Base-by-base conservation (phyloP, 176 grass and related monocot genomes). In the Oryza glumipatula region DNA sequence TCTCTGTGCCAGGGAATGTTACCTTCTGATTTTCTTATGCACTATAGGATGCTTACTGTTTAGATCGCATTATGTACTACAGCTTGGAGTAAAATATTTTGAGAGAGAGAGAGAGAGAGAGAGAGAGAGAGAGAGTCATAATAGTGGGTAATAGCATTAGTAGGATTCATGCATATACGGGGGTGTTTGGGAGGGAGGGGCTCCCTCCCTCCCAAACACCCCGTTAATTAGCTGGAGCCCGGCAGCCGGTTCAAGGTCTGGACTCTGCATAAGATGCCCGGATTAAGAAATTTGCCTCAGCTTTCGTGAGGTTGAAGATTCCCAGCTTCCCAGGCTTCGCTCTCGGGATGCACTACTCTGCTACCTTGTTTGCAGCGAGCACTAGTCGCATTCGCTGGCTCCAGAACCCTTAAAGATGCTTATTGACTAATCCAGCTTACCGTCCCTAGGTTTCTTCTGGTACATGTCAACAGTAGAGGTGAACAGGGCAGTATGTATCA, bases 221-320 rank as follows among this genome's bases (percentile, higher is more conserved):
- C 26, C 26, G 26, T 26, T n/a, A 38, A 38, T 38, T 38, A 63
- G 58, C 58, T 63, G 58, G n/a, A 63, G 21, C 21, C 21, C 3
- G n/a, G 28, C 19, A 7, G 58, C 22, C 44, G 22, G 45, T 12
- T 67, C 56, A 83, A 81, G 85, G 43, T 35, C n/a, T 64, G 61
- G 23, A 39, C 38, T 41, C 39, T 41, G 39, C 39, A 41, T 41
- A 43, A 70, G 78, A 26, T 41, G 80, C 67, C 3, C 6, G 28
- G 32, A 44, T 81, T 70, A 76, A 85, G 65, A 89, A 85, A 85
- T 43, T 86, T 13, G 35, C 56, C 48, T 51, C 16, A 28, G 61
- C 76, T 56, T 74, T 2, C 79, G 72, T 82, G 35, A 45, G 67
- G 2, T 39, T 36, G 36, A 74, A 82, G 88, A 71, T 89, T 81